A percentile compares a stretch with the other conserved stretches of the same genome.
Evolutionary conservation across 2,329 filamentous ascomycete genomes (phyloP).

Genomic region (Pseudogymnoascus sp.): DNA sequence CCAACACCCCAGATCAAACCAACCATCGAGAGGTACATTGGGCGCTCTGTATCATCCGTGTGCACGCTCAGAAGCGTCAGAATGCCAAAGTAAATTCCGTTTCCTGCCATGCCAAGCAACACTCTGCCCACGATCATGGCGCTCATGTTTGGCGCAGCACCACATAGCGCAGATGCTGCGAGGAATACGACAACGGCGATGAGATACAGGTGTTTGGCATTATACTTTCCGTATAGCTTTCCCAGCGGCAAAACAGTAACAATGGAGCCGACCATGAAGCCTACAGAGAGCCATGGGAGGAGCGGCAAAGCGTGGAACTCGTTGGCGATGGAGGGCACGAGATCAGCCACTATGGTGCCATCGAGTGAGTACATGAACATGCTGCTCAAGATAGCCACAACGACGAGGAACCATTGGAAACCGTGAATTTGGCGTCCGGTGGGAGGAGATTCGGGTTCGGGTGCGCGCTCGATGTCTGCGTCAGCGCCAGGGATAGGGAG

Average conservation of each 20-base stretch:
- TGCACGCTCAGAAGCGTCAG: constrained; percentile 16
- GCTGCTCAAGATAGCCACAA: constrained; percentile 33
- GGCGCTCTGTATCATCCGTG: constrained; percentile 11
- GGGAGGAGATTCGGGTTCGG: neutral
- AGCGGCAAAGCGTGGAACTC: constrained; percentile 20
- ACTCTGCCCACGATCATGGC: constrained; percentile 23
- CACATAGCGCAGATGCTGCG: constrained; percentile 21
- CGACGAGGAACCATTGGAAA: constrained; percentile 42
- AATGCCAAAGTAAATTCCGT: constrained; percentile 5
- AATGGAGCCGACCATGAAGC: constrained; percentile 33
- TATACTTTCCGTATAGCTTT: constrained; percentile 32
- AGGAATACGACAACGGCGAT: constrained; percentile 8
- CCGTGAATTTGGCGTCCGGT: neutral
- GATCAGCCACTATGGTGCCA: constrained; percentile 17
- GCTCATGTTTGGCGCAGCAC: constrained; percentile 20
- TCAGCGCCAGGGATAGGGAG: neutral
- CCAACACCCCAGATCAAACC: constrained; percentile 18
- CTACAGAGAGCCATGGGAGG: constrained; percentile 20
- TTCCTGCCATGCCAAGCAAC: constrained; percentile 19
- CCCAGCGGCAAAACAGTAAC: constrained; percentile 41
- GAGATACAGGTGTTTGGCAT: constrained; percentile 13
- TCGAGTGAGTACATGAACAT: constrained; percentile 11
- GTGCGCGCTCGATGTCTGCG: neutral
- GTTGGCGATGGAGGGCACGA: constrained; percentile 21
- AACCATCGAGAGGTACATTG: constrained; percentile 15